phyloP scores from a whole-genome alignment of 192 early-diverging fungal genomes.

The Helicostylum pulchrum region DNA sequence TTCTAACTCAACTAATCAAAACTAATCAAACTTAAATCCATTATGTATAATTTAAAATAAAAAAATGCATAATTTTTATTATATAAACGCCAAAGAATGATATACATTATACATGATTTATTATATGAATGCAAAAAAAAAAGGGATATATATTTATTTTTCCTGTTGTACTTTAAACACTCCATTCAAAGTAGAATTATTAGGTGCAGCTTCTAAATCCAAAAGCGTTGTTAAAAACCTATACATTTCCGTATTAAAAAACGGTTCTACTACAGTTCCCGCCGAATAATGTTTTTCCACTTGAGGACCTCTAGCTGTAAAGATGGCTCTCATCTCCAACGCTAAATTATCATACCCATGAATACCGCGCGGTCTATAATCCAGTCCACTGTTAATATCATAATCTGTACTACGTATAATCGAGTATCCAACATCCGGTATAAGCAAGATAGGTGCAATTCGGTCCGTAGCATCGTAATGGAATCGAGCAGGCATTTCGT shows the following conservation, averaged over 20 bases:
- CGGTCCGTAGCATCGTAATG: conserved; percentile 68
- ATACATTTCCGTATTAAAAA: conserved; percentile 76
- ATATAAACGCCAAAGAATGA: too few relatives aligned
- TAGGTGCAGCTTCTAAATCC: conserved; percentile 55
- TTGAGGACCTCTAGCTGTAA: conserved; percentile 72
- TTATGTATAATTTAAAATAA: too few relatives aligned
- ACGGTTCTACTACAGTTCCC: conserved; percentile 39
- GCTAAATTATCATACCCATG: conserved; percentile 85
- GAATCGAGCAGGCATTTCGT: conserved; percentile 68
- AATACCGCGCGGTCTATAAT: conserved; percentile 48
- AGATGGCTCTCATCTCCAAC: conserved; percentile 80
- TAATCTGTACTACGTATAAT: conserved; percentile 38
- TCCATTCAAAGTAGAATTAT: conserved; percentile 61
- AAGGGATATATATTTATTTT: too few relatives aligned
- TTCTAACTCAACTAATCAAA: too few relatives aligned
- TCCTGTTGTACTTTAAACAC: too few relatives aligned
- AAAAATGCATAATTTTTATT: too few relatives aligned
- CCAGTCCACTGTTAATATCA: conserved; percentile 21
- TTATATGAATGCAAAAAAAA: too few relatives aligned
- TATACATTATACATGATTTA: too few relatives aligned
- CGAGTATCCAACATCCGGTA: conserved; percentile 66
- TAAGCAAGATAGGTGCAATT: conserved; percentile 68
- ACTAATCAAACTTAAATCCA: too few relatives aligned
- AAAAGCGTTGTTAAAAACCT: conserved; percentile 58
- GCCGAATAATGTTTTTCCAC: conserved; percentile 1